Evolutionary conservation across 2,329 filamentous ascomycete species (phyloP).

Genomic region (Colletotrichum echinochloae): DNA sequence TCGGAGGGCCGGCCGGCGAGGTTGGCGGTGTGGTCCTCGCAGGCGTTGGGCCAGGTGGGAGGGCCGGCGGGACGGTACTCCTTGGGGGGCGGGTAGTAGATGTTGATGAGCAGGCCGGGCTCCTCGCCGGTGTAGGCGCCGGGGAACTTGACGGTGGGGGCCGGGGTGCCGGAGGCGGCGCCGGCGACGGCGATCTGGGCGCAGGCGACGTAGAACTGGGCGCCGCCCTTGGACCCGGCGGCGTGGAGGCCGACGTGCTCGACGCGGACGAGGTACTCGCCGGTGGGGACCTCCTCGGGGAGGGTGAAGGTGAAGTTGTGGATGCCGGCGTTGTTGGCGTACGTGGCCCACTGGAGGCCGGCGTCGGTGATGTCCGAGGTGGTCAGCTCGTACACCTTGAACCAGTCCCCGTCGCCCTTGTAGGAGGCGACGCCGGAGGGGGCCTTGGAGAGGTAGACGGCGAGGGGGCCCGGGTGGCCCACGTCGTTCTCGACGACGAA

Average conservation of each 20-base stretch:
- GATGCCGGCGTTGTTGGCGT: conserved; percentile 47
- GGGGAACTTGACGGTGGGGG: conserved; percentile 48
- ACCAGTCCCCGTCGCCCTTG: conserved; percentile 52
- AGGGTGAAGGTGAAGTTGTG: conserved; percentile 55
- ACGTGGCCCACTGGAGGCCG: conserved; percentile 50
- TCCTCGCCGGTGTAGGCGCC: conserved; percentile 50
- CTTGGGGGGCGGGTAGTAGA: conserved; percentile 51
- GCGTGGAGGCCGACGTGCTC: conserved; percentile 53
- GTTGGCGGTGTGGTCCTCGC: conserved; percentile 54
- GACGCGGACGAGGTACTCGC: conserved; percentile 52
- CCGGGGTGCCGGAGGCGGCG: conserved; percentile 48
- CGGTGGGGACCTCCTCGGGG: conserved; percentile 52
- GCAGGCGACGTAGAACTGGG: conserved; percentile 54
- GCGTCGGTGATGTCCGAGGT: conserved; percentile 46
- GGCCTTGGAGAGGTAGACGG: conserved; percentile 53
- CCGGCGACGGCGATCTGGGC: conserved; percentile 51
- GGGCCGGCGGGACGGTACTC: conserved; percentile 51
- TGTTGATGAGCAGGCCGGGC: conserved; percentile 50
- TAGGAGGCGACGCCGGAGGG: conserved; percentile 47
- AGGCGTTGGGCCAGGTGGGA: conserved; percentile 49
- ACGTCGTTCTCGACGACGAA: conserved; percentile 53
- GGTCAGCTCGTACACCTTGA: conserved; percentile 52
- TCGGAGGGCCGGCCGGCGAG: conserved; percentile 48
- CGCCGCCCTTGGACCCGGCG: conserved; percentile 48
- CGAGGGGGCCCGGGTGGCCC: conserved; percentile 53